Evolutionary conservation across 164 flowering plant species (phyloP).

Genomic region (Vitis rupestris): DNA sequence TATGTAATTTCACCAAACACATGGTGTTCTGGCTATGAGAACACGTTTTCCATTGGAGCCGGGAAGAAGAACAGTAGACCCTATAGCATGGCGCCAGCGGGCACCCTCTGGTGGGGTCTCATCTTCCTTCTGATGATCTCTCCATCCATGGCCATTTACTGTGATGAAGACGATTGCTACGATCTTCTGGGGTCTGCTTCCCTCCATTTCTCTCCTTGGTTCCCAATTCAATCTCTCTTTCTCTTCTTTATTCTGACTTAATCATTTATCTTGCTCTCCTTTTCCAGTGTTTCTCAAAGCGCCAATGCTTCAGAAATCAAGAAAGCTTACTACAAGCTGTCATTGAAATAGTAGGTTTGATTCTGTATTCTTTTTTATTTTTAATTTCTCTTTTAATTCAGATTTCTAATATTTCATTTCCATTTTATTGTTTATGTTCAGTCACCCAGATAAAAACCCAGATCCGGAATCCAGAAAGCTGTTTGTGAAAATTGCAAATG

Average conservation of each 20-base stretch:
- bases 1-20: too few species aligned
- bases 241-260: neutral
- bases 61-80: slow-evolving; percentile 20
- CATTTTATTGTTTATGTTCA: slow-evolving; percentile 19
- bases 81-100: slow-evolving; percentile 32
- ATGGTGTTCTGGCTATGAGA: too few species aligned
- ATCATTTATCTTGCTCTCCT: neutral
- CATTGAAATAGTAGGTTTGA: slow-evolving; percentile 70
- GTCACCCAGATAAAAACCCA: slow-evolving; percentile 94
- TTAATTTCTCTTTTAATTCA: neutral
- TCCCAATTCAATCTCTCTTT: neutral
- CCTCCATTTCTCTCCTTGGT: neutral
- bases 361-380: neutral
- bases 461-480: slow-evolving; percentile 88
- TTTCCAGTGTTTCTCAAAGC: slow-evolving; percentile 67
- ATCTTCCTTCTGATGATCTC: slow-evolving; percentile 37
- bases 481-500: slow-evolving; percentile 88
- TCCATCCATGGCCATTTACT: slow-evolving; percentile 72
- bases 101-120: slow-evolving; percentile 43
- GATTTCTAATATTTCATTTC: neutral
- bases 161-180: slow-evolving; percentile 96
- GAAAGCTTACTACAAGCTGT: slow-evolving; percentile 91
- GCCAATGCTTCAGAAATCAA: slow-evolving; percentile 95
- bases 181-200: slow-evolving; percentile 78
- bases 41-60: neutral